Percentiles rank a stretch among this genome's conserved stretches.
Conservation (phyloP, 2,329 filamentous ascomycete species). For the Sarocladium oryzae region DNA sequence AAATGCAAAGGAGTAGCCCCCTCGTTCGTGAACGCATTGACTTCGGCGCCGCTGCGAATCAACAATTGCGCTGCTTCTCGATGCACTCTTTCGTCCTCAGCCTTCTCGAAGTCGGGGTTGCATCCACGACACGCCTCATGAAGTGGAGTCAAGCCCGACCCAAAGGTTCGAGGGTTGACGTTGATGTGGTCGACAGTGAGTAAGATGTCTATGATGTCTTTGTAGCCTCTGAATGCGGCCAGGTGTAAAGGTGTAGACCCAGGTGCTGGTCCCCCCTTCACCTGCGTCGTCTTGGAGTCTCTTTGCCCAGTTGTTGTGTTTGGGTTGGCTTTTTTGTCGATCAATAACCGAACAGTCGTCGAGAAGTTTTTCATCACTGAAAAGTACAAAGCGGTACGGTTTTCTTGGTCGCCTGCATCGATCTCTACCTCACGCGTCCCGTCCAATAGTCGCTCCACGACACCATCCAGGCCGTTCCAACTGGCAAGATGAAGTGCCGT, state of each 20-base stretch:
- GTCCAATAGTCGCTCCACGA: not conserved
- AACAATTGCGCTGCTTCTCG: not conserved
- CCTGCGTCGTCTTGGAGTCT: not conserved
- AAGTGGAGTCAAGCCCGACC: not conserved
- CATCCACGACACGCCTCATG: conserved; percentile 2
- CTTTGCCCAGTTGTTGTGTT: not conserved
- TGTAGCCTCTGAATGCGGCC: conserved; percentile 1
- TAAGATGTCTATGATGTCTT: conserved; percentile 6
- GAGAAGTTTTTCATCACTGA: not conserved
- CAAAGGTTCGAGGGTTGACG: not conserved
- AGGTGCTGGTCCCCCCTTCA: not conserved
- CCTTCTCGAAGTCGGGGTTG: not conserved
- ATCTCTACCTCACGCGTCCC: not conserved
- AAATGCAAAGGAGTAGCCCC: not conserved
- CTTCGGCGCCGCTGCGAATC: not conserved
- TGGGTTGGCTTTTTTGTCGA: not conserved
- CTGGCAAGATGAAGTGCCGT: conserved; percentile 1
- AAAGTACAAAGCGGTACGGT: not conserved
- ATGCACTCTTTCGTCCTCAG: conserved; percentile 1
- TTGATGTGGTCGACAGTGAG: conserved; percentile 1
- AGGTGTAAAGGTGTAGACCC: conserved; percentile 6
- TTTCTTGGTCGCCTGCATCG: not conserved
- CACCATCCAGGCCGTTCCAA: not conserved
- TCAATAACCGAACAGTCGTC: not conserved
- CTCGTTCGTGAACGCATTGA: not conserved